Evolutionary conservation across 164 flowering plant species (phyloP).

Genomic region (Buxus sempervirens): DNA sequence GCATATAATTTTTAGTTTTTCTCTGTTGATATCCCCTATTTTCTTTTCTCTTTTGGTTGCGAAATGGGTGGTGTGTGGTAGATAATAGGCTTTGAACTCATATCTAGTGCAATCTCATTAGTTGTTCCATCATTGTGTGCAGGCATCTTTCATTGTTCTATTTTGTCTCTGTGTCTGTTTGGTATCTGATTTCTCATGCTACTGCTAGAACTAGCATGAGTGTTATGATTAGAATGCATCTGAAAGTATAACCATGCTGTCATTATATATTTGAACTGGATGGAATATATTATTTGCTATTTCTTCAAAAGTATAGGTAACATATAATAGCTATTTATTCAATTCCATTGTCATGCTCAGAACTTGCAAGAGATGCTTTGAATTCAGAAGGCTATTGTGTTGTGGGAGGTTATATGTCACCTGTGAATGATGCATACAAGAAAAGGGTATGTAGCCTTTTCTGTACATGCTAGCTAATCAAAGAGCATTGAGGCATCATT

Average conservation of each 20-base stretch:
- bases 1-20: no score
- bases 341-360: slow-evolving; percentile 32
- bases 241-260: neutral
- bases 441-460: slow-evolving; percentile 51
- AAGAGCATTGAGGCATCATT: neutral
- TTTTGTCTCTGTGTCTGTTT: neutral
- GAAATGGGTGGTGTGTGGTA: no score
- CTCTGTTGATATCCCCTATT: no score
- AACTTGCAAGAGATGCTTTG: slow-evolving; percentile 90
- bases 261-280: neutral
- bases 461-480: neutral
- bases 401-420: slow-evolving; percentile 91
- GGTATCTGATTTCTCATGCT: neutral
- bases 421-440: slow-evolving; percentile 85
- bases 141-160: neutral
- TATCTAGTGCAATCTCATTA: neutral
- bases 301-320: neutral
- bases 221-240: neutral
- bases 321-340: neutral
- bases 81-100: no score
- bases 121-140: neutral
- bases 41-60: no score
- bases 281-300: neutral
- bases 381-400: slow-evolving; percentile 58
- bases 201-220: neutral